phyloP scores from a whole-genome alignment of 2,329 filamentous ascomycete genomes.

The Corynespora cassiicola region DNA sequence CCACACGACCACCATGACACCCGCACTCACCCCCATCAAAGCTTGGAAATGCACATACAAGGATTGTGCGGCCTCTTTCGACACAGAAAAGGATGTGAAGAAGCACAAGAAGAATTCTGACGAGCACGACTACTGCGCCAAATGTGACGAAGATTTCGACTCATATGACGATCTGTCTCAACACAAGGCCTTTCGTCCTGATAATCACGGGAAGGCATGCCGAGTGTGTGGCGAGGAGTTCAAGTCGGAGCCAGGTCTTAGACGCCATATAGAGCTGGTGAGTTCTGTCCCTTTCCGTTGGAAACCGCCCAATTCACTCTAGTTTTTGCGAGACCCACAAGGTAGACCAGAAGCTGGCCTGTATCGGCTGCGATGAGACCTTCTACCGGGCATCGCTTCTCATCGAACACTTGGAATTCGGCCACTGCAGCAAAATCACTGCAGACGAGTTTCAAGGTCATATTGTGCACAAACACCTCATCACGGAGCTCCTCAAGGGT shows the following conservation, averaged over 20 bases:
- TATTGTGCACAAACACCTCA: slow-evolving; percentile 58
- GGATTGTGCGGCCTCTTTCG: slow-evolving; percentile 55
- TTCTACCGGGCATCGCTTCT: slow-evolving; percentile 58
- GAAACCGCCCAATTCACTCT: slow-evolving; percentile 3
- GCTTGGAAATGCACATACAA: slow-evolving; percentile 52
- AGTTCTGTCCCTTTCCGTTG: slow-evolving; percentile 15
- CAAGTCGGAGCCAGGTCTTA: slow-evolving; percentile 58
- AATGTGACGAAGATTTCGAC: slow-evolving; percentile 54
- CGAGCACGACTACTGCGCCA: slow-evolving; percentile 54
- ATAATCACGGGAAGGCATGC: slow-evolving; percentile 59
- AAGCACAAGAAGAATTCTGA: slow-evolving; percentile 57
- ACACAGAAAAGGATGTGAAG: slow-evolving; percentile 53
- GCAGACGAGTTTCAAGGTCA: slow-evolving; percentile 54
- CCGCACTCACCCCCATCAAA: slow-evolving; percentile 25
- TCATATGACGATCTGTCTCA: slow-evolving; percentile 52
- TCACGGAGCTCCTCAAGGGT: slow-evolving; percentile 40
- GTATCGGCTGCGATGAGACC: slow-evolving; percentile 57
- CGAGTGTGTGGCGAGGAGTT: slow-evolving; percentile 65
- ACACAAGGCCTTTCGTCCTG: slow-evolving; percentile 52
- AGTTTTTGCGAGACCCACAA: slow-evolving; percentile 54
- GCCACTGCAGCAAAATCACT: slow-evolving; percentile 55
- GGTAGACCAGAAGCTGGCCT: slow-evolving; percentile 57
- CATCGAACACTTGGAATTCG: slow-evolving; percentile 62
- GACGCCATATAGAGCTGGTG: slow-evolving; percentile 60
- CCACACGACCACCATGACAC: slow-evolving; percentile 36